These are phyloP conservation scores for Lichtheimia ornata DNA, from an alignment of 371 early-diverging fungal species.

Conservation along the genomic window DNA sequence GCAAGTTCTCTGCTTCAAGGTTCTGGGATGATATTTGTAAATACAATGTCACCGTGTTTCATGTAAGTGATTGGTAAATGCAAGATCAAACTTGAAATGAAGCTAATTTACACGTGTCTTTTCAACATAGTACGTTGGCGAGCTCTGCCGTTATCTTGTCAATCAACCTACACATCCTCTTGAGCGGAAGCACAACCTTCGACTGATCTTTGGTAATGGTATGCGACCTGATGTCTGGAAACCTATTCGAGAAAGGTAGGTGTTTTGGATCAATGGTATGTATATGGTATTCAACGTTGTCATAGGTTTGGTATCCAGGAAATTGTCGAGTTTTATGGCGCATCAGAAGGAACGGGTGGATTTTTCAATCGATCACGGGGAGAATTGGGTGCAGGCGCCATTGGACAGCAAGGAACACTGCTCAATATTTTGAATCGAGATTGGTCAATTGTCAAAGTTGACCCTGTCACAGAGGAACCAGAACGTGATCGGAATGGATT, in stretches of 20 bases:
- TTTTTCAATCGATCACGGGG: conserved; percentile 51
- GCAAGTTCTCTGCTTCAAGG: conserved; percentile 50
- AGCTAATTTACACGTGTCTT: neutral
- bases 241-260: conserved; percentile 35
- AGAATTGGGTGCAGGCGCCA: conserved; percentile 49
- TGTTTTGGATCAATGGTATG: neutral
- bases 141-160: conserved; percentile 69
- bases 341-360: conserved; percentile 38
- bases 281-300: conserved; percentile 18
- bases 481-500: conserved; percentile 32
- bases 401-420: conserved; percentile 45
- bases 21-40: conserved; percentile 54
- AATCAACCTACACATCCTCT: conserved; percentile 42
- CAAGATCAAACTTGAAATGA: too few species aligned
- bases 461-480: conserved; percentile 39
- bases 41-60: conserved; percentile 40
- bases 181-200: conserved; percentile 50
- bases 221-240: conserved; percentile 70
- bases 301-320: conserved; percentile 45
- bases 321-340: conserved; percentile 58
- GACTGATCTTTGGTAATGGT: conserved; percentile 69
- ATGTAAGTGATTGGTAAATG: conserved; percentile 21
- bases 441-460: conserved; percentile 38
- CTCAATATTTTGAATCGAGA: conserved; percentile 10
- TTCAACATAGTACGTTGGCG: conserved; percentile 61